A percentile compares a stretch with the other conserved stretches of the same genome.
These are phyloP conservation scores for Penicillium sp. DNA, from an alignment of 2,329 filamentous ascomycete species.

Conservation along the genomic window DNA sequence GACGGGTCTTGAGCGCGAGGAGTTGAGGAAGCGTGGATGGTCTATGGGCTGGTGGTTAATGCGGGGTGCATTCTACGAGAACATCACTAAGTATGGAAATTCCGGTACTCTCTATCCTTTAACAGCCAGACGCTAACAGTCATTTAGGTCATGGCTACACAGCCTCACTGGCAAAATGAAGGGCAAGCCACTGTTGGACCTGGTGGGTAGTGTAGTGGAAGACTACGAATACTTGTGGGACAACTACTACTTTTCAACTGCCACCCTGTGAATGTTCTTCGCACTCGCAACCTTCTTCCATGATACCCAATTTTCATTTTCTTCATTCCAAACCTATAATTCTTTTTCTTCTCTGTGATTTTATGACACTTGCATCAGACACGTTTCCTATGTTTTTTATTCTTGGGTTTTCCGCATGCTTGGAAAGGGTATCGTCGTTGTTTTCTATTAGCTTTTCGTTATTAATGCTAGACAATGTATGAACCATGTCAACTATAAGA, in stretches of 20 bases:
- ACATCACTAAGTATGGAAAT: conserved; percentile 69
- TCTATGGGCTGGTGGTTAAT: conserved; percentile 93
- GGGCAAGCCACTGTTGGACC: conserved; percentile 73
- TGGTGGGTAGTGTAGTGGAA: conserved; percentile 84
- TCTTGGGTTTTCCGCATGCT: neutral
- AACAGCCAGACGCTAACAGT: conserved; percentile 37
- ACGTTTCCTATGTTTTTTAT: conserved; percentile 20
- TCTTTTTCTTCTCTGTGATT: conserved; percentile 7
- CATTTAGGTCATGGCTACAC: conserved; percentile 63
- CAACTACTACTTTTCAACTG: conserved; percentile 87
- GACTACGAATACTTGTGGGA: conserved; percentile 99
- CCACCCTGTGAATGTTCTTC: conserved; percentile 49
- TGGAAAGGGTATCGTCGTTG: conserved; percentile 32
- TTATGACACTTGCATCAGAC: conserved; percentile 7
- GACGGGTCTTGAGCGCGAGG: conserved; percentile 85
- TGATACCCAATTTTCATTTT: conserved; percentile 29
- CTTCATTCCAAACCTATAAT: too few species aligned
- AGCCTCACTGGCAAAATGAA: conserved; percentile 72
- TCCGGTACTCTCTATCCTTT: neutral
- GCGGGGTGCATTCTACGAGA: conserved; percentile 96
- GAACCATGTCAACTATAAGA: conserved; percentile 60
- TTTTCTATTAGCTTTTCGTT: conserved; percentile 21
- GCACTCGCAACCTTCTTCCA: conserved; percentile 11
- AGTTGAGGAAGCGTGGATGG: conserved; percentile 87
- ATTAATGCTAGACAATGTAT: conserved; percentile 12